Base-by-base conservation (phyloP, 208 protist genomes). In the Jaenimonas drosophilae region DNA sequence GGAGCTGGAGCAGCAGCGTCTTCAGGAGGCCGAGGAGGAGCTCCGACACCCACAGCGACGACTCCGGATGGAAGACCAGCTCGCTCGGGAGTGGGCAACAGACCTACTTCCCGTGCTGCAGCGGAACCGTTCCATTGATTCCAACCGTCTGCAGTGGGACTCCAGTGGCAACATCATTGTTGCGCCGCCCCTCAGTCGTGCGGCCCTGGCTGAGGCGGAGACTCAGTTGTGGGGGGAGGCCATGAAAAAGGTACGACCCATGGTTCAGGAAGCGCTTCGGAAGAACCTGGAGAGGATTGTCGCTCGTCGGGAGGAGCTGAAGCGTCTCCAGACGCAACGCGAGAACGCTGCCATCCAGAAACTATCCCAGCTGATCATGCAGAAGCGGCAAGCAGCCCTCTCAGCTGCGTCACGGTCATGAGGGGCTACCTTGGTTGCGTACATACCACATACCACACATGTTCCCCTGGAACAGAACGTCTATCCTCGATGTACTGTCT, bases 331-430 rank as follows among this genome's bases (percentile, higher is more conserved):
- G 46, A 71, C 71, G 14, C 47, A 77, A 14, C 60, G 77, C 7
- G 85, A 93, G 37, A 47, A 74, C 0, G 63, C 64, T 0, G 85
- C 85, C 3, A 52, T 93, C 20, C 68, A 67, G 29, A 88, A 86
- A 59, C 54, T 93, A 4, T 79, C 80, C 11, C 70, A 65, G 42
- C 67, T 86, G 44, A 85, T 88, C n/a, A n/a, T n/a, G n/a, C n/a
- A n/a, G n/a, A n/a, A 39, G 48, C 28, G 34, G 50, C n/a, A 28
- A 37, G 30, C 44, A 59, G 39, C 23, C 41, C 9, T 3, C n/a
- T n/a, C n/a, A n/a, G n/a, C n/a, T n/a, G n/a, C n/a, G n/a, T n/a
- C n/a, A n/a, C n/a, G n/a, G n/a, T n/a, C n/a, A n/a, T n/a, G n/a
- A n/a, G n/a, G n/a, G n/a, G n/a, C n/a, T n/a, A n/a, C n/a, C n/a